Evolutionary conservation across 2,329 filamentous ascomycete species (phyloP), one percentile per base, ranked within the genome.

Genomic region (Grosmannia clavigera): DNA sequence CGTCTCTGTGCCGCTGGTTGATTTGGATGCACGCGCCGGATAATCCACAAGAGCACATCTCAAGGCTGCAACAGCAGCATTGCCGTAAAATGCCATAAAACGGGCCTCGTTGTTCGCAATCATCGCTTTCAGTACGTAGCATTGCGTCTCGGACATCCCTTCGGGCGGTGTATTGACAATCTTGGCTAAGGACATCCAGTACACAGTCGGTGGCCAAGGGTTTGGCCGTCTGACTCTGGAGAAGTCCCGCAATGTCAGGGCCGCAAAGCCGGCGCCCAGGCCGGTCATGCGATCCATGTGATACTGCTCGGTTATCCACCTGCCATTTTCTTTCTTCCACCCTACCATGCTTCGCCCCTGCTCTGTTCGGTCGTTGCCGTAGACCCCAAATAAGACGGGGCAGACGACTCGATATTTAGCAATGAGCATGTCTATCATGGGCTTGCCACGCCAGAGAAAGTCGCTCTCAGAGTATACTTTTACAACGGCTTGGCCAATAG

Each of bases 221-320:
- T 92, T 92, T 54, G 75, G 77, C 64, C 84, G 84, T 48, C 78
- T 76, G 1, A 85, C 82, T 64, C 82, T 86, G 63, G 82, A 82
- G 68, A 95, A 96, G 70, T 95, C 90, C 55, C 92, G 85, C 10
- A 96, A 77, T 1, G 90, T 84, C 46, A 97, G 78, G 1, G 92
- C 84, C 0, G 91, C 89, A 68, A 87, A 99, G 0, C 92, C 92
- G 3, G 88, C 86, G 1, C 85, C 90, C 0, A 96, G 77, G 0
- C 91, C 92, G 4, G 83, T 85, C 86, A 95, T 92, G 61, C 88
- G 83, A 69, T 92, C 87, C 66, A 83, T 82, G 72, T 96, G 91
- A n/a, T 76, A 75, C 69, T 90, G 84, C 66, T 88, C 85, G 1
- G 78, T 74, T 61, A 87, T 77, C 76, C 81, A 92, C 7, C 74